These are phyloP conservation scores for Trichoderma cornu-damae DNA, from an alignment of 2,329 filamentous ascomycete species.

Conservation along the genomic window DNA sequence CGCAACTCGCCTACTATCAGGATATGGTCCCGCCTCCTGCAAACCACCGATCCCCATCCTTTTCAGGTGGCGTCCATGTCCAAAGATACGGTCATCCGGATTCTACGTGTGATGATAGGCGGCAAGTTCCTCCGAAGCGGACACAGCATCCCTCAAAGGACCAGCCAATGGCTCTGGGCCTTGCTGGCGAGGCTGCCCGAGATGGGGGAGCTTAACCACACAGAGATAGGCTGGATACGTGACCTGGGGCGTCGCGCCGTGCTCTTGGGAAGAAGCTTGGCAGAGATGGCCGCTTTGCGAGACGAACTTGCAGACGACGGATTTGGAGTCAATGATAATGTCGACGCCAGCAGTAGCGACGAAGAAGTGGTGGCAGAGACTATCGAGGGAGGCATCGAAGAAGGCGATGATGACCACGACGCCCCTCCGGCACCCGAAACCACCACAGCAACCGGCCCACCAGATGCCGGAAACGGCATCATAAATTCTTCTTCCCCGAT, in stretches of 20 bases:
- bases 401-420: constrained; percentile 15
- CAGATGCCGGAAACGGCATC: not conserved
- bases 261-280: constrained; percentile 50
- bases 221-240: constrained; percentile 69
- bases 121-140: constrained; percentile 59
- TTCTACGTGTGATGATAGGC: constrained; percentile 62
- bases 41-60: constrained; percentile 51
- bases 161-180: constrained; percentile 82
- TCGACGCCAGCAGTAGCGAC: constrained; percentile 42
- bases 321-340: constrained; percentile 41
- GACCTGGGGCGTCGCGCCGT: constrained; percentile 76
- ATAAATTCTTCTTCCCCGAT: not conserved
- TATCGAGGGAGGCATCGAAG: constrained; percentile 30
- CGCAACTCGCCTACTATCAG: constrained; percentile 45
- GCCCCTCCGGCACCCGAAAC: not conserved
- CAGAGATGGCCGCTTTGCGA: constrained; percentile 47
- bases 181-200: constrained; percentile 71
- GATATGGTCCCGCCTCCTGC: constrained; percentile 50
- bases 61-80: constrained; percentile 60
- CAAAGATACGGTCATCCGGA: constrained; percentile 58
- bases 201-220: constrained; percentile 66
- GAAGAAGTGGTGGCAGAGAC: constrained; percentile 35
- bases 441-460: not conserved
- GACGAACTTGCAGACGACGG: constrained; percentile 40
- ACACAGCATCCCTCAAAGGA: constrained; percentile 56